Evolutionary conservation across 1,284 basidiomycete genomes (phyloP).

Genomic region (Rhodotorula sp.): DNA sequence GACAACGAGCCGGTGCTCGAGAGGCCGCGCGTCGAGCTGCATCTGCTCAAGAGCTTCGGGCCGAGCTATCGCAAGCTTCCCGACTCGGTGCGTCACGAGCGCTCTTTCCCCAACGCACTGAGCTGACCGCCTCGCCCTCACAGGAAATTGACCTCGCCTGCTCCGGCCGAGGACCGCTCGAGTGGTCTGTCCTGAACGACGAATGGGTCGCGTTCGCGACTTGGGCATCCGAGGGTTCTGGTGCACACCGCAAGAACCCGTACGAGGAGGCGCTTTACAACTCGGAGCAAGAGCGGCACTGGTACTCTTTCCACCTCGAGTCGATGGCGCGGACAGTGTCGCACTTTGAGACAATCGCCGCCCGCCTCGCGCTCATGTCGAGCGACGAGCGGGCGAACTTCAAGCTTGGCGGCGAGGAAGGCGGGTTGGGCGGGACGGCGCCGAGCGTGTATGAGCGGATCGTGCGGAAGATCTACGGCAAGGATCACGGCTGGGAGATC

Average conservation of each 20-base stretch:
- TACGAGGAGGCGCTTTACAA: constrained; percentile 96
- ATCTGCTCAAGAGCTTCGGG: constrained; percentile 53
- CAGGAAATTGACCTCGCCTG: constrained; percentile 89
- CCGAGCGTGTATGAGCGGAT: constrained; percentile 88
- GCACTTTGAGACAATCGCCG: constrained; percentile 35
- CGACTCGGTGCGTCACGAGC: constrained; percentile 64
- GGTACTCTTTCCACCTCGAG: constrained; percentile 41
- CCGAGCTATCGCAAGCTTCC: constrained; percentile 93
- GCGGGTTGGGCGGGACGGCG: constrained; percentile 80
- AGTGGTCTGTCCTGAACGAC: constrained; percentile 94
- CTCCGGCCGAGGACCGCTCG: constrained; percentile 90
- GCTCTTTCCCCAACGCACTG: background rate
- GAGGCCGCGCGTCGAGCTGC: constrained; percentile 30
- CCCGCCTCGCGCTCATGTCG: constrained; percentile 82
- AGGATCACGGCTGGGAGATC: constrained; percentile 75
- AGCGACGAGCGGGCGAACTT: constrained; percentile 80
- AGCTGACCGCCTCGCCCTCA: background rate
- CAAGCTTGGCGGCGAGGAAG: constrained; percentile 63
- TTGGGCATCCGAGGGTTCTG: constrained; percentile 83
- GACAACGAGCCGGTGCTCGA: constrained; percentile 53
- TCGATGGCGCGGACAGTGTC: constrained; percentile 35
- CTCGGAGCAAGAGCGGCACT: constrained; percentile 85
- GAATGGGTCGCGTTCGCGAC: constrained; percentile 96
- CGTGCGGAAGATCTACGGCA: constrained; percentile 93
- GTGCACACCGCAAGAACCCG: constrained; percentile 90